Conservation (phyloP, 2,329 filamentous ascomycete genomes). For the Phaeoacremonium minimum region DNA sequence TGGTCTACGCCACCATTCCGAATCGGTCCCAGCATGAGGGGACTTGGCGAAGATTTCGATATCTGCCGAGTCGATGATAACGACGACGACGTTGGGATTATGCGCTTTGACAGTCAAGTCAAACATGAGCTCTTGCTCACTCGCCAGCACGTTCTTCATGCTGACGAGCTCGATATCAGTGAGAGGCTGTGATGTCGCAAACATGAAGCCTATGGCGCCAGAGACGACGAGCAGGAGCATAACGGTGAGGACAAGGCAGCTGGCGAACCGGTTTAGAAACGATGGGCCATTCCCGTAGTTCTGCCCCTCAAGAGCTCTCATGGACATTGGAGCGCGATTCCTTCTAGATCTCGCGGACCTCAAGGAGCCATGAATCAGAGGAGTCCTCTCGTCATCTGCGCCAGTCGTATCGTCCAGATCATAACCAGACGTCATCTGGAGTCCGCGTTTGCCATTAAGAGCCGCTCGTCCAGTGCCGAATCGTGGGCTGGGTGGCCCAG, state of each 20-base stretch:
- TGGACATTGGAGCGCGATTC: constrained; percentile 46
- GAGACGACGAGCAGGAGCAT: constrained; percentile 78
- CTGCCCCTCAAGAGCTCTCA: constrained; percentile 71
- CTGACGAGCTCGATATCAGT: constrained; percentile 72
- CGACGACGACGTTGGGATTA: constrained; percentile 89
- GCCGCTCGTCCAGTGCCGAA: constrained; percentile 27
- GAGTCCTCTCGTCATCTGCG: constrained; percentile 84
- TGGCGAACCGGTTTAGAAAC: constrained; percentile 71
- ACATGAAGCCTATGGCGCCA: constrained; percentile 83
- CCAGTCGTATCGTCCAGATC: constrained; percentile 77
- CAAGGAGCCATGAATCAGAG: constrained; percentile 60
- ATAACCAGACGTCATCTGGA: constrained; percentile 61
- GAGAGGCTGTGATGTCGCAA: constrained; percentile 86
- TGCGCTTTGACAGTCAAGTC: constrained; percentile 83
- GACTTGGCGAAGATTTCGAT: constrained; percentile 94
- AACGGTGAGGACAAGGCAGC: constrained; percentile 78
- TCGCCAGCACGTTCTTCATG: constrained; percentile 87
- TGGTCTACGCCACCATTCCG: constrained; percentile 53
- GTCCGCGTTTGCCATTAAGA: constrained; percentile 42
- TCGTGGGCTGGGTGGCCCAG: constrained; percentile 67
- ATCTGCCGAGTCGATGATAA: constrained; percentile 82
- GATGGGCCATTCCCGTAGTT: constrained; percentile 59
- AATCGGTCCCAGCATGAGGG: constrained; percentile 72
- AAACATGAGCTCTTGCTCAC: constrained; percentile 91
- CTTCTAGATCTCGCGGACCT: constrained; percentile 56